Conservation (phyloP, 345 rosid species). For the Eucalyptus regnans region DNA sequence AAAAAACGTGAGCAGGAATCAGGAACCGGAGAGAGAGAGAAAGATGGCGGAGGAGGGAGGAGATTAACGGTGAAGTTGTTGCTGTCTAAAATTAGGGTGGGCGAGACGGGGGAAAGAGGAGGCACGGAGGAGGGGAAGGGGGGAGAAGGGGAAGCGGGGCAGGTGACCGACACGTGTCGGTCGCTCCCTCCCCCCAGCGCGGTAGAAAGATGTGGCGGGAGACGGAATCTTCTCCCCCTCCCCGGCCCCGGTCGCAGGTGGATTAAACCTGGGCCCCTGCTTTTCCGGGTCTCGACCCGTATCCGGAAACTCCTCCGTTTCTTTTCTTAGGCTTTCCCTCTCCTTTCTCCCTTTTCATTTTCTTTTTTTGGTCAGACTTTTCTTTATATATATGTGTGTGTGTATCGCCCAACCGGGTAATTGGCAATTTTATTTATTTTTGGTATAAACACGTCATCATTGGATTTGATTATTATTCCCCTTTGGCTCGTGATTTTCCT, state of each 20-base stretch:
- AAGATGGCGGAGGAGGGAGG: not conserved
- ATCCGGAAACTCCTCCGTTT: not conserved
- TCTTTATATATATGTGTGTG: not conserved
- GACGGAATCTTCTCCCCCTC: not conserved
- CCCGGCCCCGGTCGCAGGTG: not conserved
- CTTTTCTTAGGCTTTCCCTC: not conserved
- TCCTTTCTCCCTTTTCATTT: not conserved
- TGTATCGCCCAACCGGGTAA: not conserved
- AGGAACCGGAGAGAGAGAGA: not conserved
- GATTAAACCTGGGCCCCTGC: not conserved
- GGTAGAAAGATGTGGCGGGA: not conserved
- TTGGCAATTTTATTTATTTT: not conserved
- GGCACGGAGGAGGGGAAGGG: not conserved
- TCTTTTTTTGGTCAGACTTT: not conserved
- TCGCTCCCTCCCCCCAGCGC: not conserved
- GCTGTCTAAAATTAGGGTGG: not conserved
- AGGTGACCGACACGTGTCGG: constrained; percentile 9
- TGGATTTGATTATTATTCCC: not conserved
- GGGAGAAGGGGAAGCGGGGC: not conserved
- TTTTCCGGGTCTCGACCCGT: not conserved
- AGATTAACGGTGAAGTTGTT: constrained; percentile 3
- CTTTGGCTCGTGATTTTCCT: not conserved
- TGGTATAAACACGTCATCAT: not conserved
- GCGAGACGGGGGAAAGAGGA: not conserved
- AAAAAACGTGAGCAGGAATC: not conserved